These are phyloP conservation scores for Nicotiana paniculata DNA, from an alignment of 257 asterid genomes.

Conservation along the genomic window DNA sequence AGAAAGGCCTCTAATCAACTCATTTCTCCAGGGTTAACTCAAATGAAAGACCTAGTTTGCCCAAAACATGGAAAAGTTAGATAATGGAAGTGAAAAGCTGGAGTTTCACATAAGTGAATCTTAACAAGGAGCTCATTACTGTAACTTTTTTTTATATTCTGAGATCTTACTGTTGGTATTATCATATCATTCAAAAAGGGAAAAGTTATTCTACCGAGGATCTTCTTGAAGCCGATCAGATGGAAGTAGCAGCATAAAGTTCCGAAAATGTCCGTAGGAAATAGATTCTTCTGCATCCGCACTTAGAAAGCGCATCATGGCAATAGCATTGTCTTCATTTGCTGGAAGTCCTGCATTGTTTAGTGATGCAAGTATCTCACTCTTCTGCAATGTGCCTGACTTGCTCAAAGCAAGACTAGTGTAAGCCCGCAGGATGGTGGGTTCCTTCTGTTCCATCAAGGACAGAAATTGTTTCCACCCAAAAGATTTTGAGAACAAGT, in stretches of 20 bases:
- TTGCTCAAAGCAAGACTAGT: slow-evolving; percentile 97
- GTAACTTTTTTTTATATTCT: neutral
- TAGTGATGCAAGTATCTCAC: slow-evolving; percentile 85
- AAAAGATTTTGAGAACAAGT: slow-evolving; percentile 85
- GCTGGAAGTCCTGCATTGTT: slow-evolving; percentile 95
- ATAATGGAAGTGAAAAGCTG: neutral
- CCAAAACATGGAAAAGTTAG: neutral
- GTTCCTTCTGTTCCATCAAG: slow-evolving; percentile 97
- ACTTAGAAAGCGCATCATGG: slow-evolving; percentile 98
- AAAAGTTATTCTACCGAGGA: slow-evolving; percentile 58
- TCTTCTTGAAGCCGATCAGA: slow-evolving; percentile 98
- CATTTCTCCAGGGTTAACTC: neutral
- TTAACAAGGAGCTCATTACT: neutral
- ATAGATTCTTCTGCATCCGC: slow-evolving; percentile 85
- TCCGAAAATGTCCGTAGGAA: slow-evolving; percentile 97
- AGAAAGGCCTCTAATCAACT: slow-evolving; percentile 2
- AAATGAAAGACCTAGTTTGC: neutral
- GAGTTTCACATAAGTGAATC: neutral
- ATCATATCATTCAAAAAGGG: neutral
- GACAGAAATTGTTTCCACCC: slow-evolving; percentile 98
- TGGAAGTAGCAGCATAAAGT: slow-evolving; percentile 95
- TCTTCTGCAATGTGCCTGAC: slow-evolving; percentile 89
- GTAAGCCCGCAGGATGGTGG: slow-evolving; percentile 94
- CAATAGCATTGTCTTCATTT: slow-evolving; percentile 97
- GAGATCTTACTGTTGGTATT: neutral